Base-by-base conservation (phyloP, 2,329 filamentous ascomycete genomes). In the Aspergillus amoenus region DNA sequence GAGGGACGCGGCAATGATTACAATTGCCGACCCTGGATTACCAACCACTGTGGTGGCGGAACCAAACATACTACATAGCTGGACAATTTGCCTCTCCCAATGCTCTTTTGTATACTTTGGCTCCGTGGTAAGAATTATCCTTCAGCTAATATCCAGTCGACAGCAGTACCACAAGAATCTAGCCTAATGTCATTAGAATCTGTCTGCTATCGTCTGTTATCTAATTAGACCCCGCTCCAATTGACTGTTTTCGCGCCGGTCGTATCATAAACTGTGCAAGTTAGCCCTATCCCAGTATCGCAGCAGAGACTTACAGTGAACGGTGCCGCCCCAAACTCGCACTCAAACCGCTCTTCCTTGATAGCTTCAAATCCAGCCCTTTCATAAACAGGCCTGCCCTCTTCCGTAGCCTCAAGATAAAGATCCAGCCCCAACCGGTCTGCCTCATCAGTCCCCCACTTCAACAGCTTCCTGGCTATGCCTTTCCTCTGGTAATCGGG, bases 331-430 rank as follows among this genome's bases (percentile, higher is more conserved):
- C 50, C 41, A 6, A 58, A 18, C 4, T 30, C 27, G 27, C 45
- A 9, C 22, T 50, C 41, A 15, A 12, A 8, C 9, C 34, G 13
- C 21, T 46, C 46, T 9, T 5, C 17, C 54, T 18, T 46, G 1
- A 56, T 12, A 13, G 11, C n/a, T 11, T 43, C 46, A 34, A 61
- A 55, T 7, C 79, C 59, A 17, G 34, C 22, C 37, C 18, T 21
- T 22, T 53, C 51, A 55, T 61, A 59, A 8, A 59, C 8, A 15
- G 46, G 50, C 46, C 27, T 48, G 12, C 56, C 59, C 5, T 54
- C 53, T 13, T 49, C 34, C 11, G 53, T 61, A 13, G 54, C 57
- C 50, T 61, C 56, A 22, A 61, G 41, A 45, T 57, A 59, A 7
- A 47, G 11, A 1, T 30, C 12, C 9, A 57, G 4, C 0, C 44